Evolutionary conservation across 169 alveolate genomes (phyloP).

Genomic region (Blepharisma undulans): DNA sequence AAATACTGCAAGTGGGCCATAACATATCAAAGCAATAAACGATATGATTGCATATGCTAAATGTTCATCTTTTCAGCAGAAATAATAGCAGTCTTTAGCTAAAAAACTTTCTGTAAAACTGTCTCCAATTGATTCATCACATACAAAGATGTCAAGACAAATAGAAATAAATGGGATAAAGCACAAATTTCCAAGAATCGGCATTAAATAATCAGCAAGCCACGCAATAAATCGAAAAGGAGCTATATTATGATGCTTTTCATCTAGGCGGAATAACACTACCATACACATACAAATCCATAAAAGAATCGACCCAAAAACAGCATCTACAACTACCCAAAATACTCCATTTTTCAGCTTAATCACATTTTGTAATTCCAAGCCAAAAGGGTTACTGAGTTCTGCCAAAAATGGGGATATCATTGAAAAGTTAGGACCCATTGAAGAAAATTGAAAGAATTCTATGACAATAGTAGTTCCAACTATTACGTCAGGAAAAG

Average conservation of each 20-base stretch:
- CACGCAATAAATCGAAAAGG: not conserved
- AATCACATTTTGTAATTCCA: not conserved
- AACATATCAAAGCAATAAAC: not conserved
- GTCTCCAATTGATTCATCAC: constrained; percentile 10
- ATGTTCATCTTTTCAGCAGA: constrained; percentile 30
- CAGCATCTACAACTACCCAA: constrained; percentile 12
- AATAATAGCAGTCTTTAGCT: constrained; percentile 18
- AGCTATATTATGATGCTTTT: not conserved
- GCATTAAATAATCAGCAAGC: not conserved
- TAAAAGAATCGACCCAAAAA: no score
- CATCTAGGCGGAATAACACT: not conserved
- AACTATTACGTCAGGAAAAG: not conserved
- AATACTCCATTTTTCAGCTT: constrained; percentile 1
- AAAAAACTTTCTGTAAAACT: constrained; percentile 12
- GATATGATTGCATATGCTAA: not conserved
- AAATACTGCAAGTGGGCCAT: not conserved
- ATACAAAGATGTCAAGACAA: not conserved
- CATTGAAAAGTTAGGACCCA: not conserved
- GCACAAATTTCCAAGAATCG: not conserved
- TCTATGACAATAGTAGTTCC: not conserved
- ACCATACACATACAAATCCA: not conserved
- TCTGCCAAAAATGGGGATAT: not conserved
- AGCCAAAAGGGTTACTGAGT: not conserved
- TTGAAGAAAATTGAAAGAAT: not conserved
- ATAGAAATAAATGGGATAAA: constrained; percentile 7